Base-by-base conservation (phyloP, 495 filamentous ascomycete genomes). In the Penicillium paxilli region DNA sequence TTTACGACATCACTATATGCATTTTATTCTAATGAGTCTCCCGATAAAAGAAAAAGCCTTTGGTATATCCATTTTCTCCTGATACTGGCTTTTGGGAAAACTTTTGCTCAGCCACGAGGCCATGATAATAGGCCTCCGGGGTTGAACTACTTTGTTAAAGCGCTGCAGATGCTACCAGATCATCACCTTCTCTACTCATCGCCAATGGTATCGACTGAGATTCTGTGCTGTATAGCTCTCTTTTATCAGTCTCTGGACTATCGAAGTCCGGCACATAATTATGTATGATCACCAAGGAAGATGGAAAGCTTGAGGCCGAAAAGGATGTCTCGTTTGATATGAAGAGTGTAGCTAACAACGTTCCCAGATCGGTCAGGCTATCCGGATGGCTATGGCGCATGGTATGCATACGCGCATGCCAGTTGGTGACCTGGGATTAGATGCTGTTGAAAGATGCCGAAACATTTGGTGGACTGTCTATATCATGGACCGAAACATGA, bases 381-480 rank as follows among this genome's bases (percentile, higher is more conserved):
- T 75, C 57, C 65, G 73, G 9, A 65, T 78, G 52, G 73, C 74
- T 3, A 66, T 74, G 46, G 71, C 66, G 12, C 59, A 73, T 37
- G 74, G 74, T 1, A 70, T 78, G 65, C 73, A 78, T 49, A 78
- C 73, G 1, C 62, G 69, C 33, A 76, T 78, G 70, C 70, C 67
- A 25, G 59, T 59, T 10, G 62, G 68, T 11, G 60, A 66, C 40
- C 54, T 75, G 0, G 69, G 67, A 10, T 62, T 72, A 25, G 37
- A 52, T 5, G 24, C 59, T 19, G 68, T 75, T 2, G 65, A 78
- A 45, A 62, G 74, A 47, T 72, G 64, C 32, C 65, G 74, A 49
- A 66, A 69, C 42, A 70, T 73, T 22, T 78, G 74, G 74, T 78
- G 74, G 74, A 78, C 74, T 0, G 61, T 76, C 1, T 78, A 78